Conservation (phyloP, 441 rosid genomes). For the Brassica balearica region DNA sequence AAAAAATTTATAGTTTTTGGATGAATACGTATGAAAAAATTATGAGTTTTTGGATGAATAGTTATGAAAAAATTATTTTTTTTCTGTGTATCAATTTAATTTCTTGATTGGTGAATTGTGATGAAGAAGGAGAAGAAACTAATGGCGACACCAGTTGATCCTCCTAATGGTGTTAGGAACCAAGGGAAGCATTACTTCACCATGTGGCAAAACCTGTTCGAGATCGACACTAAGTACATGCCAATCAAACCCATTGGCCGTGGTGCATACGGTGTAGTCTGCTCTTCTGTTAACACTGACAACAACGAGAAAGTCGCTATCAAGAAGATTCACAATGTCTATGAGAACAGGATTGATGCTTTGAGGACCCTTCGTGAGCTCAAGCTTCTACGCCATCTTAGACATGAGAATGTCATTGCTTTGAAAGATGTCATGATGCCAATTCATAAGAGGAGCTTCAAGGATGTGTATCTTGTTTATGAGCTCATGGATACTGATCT, state of each 20-base stretch:
- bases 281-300: conserved; percentile 76
- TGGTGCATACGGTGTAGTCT: conserved; percentile 89
- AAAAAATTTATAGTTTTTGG: too few species aligned
- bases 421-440: conserved; percentile 87
- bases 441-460: conserved; percentile 64
- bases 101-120: conserved; percentile 10
- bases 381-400: conserved; percentile 81
- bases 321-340: conserved; percentile 89
- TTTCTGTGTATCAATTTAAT: conserved; percentile 9
- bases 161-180: conserved; percentile 62
- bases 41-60: neutral
- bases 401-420: conserved; percentile 78
- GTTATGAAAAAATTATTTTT: neutral
- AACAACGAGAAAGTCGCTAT: conserved; percentile 84
- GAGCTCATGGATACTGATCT: conserved; percentile 95
- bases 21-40: neutral
- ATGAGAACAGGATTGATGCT: conserved; percentile 80
- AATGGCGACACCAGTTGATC: conserved; percentile 84
- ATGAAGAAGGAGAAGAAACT: conserved; percentile 34
- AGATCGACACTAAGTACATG: conserved; percentile 74
- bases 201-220: conserved; percentile 78
- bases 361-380: conserved; percentile 95
- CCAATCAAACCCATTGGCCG: conserved; percentile 91
- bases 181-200: conserved; percentile 76
- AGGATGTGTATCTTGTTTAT: conserved; percentile 76